Conservation (phyloP, 2,329 filamentous ascomycete species). For the Cladosporium phlei region DNA sequence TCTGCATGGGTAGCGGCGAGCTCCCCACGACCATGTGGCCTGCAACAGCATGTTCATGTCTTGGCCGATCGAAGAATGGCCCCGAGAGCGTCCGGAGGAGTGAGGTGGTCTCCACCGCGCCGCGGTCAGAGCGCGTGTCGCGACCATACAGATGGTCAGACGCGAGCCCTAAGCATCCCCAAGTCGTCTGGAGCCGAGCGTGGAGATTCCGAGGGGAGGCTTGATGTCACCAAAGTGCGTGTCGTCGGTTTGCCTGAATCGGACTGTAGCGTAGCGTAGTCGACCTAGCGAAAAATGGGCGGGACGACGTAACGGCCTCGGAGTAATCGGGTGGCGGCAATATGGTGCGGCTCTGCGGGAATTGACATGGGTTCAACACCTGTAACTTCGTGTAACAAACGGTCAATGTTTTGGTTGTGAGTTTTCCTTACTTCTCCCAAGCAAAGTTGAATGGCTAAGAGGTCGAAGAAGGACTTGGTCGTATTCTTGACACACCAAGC, state of each 20-base stretch:
- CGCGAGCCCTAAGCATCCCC: conserved; percentile 8
- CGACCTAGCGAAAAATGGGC: neutral
- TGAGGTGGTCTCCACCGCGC: neutral
- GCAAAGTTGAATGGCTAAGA: neutral
- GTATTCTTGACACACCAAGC: conserved; percentile 10
- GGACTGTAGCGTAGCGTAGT: conserved; percentile 4
- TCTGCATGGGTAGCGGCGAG: conserved; percentile 2
- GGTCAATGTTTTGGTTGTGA: neutral
- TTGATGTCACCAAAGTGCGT: neutral
- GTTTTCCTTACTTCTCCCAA: no score
- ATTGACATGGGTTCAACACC: no score
- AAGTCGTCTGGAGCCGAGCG: conserved; percentile 1
- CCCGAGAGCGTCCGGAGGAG: conserved; percentile 7
- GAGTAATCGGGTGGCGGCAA: no score
- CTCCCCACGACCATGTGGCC: conserved; percentile 12
- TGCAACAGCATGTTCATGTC: conserved; percentile 10
- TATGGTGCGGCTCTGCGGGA: conserved; percentile 5
- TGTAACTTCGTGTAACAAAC: no score
- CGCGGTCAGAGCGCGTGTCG: neutral
- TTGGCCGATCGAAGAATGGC: conserved; percentile 7
- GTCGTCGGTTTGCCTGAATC: conserved; percentile 11
- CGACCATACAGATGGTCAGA: conserved; percentile 11
- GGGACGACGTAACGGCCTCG: neutral
- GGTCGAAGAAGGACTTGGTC: neutral
- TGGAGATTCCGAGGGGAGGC: conserved; percentile 1